Evolutionary conservation across 495 filamentous ascomycete genomes (phyloP), one percentile per base, ranked within the genome.

Genomic region (Lasiosphaeria ovina): DNA sequence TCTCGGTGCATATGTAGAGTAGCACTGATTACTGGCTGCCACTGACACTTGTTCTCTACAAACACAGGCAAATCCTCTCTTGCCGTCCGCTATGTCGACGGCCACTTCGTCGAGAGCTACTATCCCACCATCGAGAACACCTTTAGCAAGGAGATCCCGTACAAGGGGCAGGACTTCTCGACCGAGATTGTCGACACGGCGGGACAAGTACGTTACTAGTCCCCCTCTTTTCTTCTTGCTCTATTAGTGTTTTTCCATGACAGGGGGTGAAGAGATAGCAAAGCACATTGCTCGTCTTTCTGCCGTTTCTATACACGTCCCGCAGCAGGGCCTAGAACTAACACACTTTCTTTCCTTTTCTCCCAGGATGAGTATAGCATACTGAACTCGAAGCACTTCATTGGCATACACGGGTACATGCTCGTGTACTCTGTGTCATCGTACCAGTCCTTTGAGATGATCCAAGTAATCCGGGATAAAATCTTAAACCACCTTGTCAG

Each of bases 101-200:
- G 91, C 68, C 92, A 96, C 76, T 99, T 99, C 66, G 93, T 98
- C 67, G 95, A 98, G 73, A 93, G 89, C 74, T 99, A 99, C 75
- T 99, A 98, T 77, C 94, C 94, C 31, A 99, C 94, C 32, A 97
- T 99, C 67, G 94, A 98, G 78, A 99, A 98, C 73, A 98, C 93
- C 11, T 98, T 98, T 74, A 93, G 89, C 75, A 93, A 94, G 68
- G 87, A 91, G 64, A 98, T 99, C 70, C 89, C 89, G 61, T 87
- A 88, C 74, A 92, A 92, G 72, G 87, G 88, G 14, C 92, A 97
- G 73, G 94, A 98, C 65, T 98, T 84, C 74, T 90, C 92, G 56
- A 96, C 92, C 44, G 94, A 98, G 78, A 98, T 99, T 64, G 93
- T 99, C 69, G 94, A 99, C 76, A 99, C 94, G 24, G 94, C 94